Evolutionary conservation across 257 asterid species (phyloP).

Genomic region (Primulina huaijiensis): DNA sequence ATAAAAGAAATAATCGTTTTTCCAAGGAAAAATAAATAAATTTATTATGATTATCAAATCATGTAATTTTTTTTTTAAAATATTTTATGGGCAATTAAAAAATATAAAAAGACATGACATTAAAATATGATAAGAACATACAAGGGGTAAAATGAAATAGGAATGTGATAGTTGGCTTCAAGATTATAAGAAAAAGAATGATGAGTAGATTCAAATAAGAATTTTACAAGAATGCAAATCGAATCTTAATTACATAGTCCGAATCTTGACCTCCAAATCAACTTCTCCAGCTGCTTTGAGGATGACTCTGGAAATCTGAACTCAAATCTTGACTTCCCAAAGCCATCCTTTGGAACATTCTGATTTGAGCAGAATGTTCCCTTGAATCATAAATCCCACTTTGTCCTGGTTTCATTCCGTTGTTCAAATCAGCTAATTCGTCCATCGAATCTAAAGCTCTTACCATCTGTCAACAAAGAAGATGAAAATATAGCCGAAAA

Average conservation of each 20-base stretch:
- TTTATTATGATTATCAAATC: no score
- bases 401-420: slow-evolving; percentile 83
- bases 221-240: background rate
- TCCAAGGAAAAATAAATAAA: no score
- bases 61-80: no score
- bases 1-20: no score
- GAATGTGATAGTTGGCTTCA: slow-evolving; percentile 1
- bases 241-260: no score
- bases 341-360: slow-evolving; percentile 81
- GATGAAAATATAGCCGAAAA: background rate
- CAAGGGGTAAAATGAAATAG: background rate
- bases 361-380: slow-evolving; percentile 88
- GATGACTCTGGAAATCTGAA: no score
- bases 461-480: no score
- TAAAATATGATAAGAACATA: no score
- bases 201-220: no score
- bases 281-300: slow-evolving; percentile 55
- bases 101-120: no score
- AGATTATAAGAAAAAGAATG: no score
- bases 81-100: no score
- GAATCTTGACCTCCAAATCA: background rate
- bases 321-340: slow-evolving; percentile 83
- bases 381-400: slow-evolving; percentile 71
- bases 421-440: slow-evolving; percentile 66
- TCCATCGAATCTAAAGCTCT: slow-evolving; percentile 70